Evolutionary conservation across 371 early-diverging fungal genomes (phyloP).

Genomic region (Mortierella sp.): DNA sequence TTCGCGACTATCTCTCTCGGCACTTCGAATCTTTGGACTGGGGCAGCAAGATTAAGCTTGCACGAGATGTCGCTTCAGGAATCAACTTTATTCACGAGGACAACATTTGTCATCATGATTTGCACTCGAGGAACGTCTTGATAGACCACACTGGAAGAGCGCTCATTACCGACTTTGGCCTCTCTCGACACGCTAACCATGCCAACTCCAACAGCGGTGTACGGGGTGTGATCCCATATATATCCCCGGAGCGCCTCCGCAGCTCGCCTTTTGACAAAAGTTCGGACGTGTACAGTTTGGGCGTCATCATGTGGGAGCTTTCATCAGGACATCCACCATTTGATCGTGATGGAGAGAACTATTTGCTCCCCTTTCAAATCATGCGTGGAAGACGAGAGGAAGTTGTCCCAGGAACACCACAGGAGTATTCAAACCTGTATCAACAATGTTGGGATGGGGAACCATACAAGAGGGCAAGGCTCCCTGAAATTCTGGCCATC

Average conservation of each 20-base stretch:
- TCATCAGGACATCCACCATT: constrained; percentile 56
- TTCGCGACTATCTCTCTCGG: constrained; percentile 47
- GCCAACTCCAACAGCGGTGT: constrained; percentile 43
- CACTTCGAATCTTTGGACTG: constrained; percentile 42
- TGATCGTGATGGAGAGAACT: constrained; percentile 41
- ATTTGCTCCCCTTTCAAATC: constrained; percentile 37
- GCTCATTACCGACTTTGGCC: constrained; percentile 53
- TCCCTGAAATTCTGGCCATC: constrained; percentile 14
- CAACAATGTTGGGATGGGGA: constrained; percentile 55
- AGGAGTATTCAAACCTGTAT: constrained; percentile 47
- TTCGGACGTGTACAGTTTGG: constrained; percentile 63
- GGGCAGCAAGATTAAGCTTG: constrained; percentile 43
- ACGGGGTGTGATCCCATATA: constrained; percentile 60
- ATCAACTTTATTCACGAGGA: constrained; percentile 47
- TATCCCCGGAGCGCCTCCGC: constrained; percentile 62
- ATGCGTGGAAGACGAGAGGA: constrained; percentile 44
- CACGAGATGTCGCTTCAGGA: constrained; percentile 39
- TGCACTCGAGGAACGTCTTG: constrained; percentile 54
- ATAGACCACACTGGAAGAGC: constrained; percentile 26
- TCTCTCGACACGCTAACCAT: constrained; percentile 37
- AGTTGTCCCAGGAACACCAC: constrained; percentile 45
- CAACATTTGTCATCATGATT: constrained; percentile 50
- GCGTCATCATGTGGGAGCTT: constrained; percentile 65
- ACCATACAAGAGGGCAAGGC: constrained; percentile 31
- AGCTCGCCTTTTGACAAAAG: constrained; percentile 57